Conservation (phyloP, 768 basidiomycete species). For the Austroboletus eburneus region DNA sequence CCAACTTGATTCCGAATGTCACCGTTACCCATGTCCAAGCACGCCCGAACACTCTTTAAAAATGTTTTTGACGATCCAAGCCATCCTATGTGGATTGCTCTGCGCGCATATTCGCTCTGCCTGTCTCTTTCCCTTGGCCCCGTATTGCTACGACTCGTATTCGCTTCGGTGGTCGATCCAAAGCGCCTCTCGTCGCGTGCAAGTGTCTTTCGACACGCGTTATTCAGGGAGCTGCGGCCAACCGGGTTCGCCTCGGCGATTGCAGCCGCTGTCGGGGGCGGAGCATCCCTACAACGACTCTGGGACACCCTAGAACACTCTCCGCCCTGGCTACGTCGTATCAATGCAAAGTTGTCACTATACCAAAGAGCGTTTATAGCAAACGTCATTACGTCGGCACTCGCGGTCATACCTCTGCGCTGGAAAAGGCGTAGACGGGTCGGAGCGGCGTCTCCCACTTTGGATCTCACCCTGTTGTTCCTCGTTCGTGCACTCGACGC, state of each 20-base stretch:
- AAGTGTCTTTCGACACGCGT: conserved; percentile 28
- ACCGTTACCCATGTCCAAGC: neutral
- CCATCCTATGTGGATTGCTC: conserved; percentile 54
- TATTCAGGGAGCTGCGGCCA: conserved; percentile 53
- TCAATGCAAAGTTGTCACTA: conserved; percentile 30
- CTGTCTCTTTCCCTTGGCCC: conserved; percentile 68
- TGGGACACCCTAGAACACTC: conserved; percentile 31
- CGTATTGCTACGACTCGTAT: conserved; percentile 50
- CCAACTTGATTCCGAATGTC: no score
- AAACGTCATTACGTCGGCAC: conserved; percentile 50
- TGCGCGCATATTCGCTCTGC: conserved; percentile 65
- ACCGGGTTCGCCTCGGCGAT: conserved; percentile 71
- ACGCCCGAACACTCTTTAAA: neutral
- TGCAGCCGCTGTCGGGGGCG: conserved; percentile 60
- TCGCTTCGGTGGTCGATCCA: conserved; percentile 28
- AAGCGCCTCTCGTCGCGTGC: conserved; percentile 19
- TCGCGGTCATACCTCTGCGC: conserved; percentile 58
- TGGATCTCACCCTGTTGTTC: conserved; percentile 66
- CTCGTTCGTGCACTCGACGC: conserved; percentile 69
- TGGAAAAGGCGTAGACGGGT: conserved; percentile 35
- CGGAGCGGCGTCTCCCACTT: conserved; percentile 43
- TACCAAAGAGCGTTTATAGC: conserved; percentile 55
- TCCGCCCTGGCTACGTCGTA: neutral
- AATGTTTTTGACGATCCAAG: conserved; percentile 32
- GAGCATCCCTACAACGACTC: conserved; percentile 46